Evolutionary conservation across 208 protist species (phyloP), one percentile per base, ranked within the genome.

Genomic region (Trypanosoma scelopori): DNA sequence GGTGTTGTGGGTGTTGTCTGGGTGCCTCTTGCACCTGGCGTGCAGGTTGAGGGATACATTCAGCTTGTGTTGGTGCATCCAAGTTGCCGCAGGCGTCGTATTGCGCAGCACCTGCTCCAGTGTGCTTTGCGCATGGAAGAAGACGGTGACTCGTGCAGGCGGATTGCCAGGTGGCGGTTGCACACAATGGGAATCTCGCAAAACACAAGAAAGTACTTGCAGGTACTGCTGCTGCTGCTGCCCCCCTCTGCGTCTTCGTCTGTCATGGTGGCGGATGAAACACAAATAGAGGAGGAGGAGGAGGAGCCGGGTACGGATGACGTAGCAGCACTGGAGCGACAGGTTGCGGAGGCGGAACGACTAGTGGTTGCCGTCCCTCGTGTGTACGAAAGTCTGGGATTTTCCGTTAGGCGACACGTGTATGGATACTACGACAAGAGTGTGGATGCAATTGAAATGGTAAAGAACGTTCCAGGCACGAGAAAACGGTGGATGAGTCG

Each of bases 1-100:
- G 85, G 85, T 23, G 74, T 84, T 1, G 69, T 89, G n/a, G 88
- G 85, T 25, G 49, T 94, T 18, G 85, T 84, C 32, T 90, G 82
- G 83, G 83, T 92, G 63, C 76, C 78, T 0, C 69, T 94, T 18
- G 58, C 74, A 1, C n/a, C 55, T 4, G 52, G 62, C 11, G 7
- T 45, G 5, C 30, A 20, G 46, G 71, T 90, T 20, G 82, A 94
- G 49, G 88, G 84, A n/a, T 94, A 94, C 52, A 32, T 94, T 50
- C 84, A 94, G 46, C 65, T 94, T 22, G 82, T 94, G 0, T 57
- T 87, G 25, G 77, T 89, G 13, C 45, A 48, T 16, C 56, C 58
- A 16, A 18, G 30, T 7, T 65, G 65, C 46, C 81, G 87, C 13
- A 68, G 72, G 25, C 68, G 55, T 11, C 76, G 76, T 0, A 56